Percentiles rank a stretch among this genome's conserved stretches.
These are phyloP conservation scores for Crepidotus variabilis DNA, from an alignment of 768 basidiomycete species.

Conservation along the genomic window DNA sequence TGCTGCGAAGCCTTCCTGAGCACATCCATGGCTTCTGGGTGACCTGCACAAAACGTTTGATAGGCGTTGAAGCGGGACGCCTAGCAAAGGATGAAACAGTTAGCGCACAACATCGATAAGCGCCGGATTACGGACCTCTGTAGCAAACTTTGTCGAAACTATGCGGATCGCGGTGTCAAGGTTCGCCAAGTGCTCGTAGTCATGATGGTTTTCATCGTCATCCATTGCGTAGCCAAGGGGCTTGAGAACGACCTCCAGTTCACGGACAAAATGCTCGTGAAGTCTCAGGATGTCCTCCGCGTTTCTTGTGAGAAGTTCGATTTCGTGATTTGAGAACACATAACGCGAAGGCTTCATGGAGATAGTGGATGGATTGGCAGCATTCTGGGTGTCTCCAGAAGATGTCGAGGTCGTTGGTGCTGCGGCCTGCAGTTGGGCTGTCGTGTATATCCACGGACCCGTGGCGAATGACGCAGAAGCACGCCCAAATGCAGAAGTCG, in stretches of 20 bases:
- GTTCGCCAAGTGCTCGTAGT: slow-evolving; percentile 21
- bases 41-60: slow-evolving; percentile 83
- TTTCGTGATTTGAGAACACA: slow-evolving; percentile 55
- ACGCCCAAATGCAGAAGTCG: slow-evolving; percentile 32
- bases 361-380: slow-evolving; percentile 10
- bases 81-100: slow-evolving; percentile 32
- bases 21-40: slow-evolving; percentile 75
- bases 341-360: slow-evolving; percentile 33
- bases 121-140: slow-evolving; percentile 37
- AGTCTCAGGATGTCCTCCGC: slow-evolving; percentile 61
- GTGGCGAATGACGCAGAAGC: slow-evolving; percentile 40
- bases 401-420: slow-evolving; percentile 20
- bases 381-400: slow-evolving; percentile 21
- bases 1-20: slow-evolving; percentile 64
- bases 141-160: slow-evolving; percentile 55
- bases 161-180: slow-evolving; percentile 43
- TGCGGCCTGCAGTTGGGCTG: slow-evolving; percentile 17
- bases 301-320: slow-evolving; percentile 62
- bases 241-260: slow-evolving; percentile 45
- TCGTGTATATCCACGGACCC: slow-evolving; percentile 40
- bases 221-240: slow-evolving; percentile 48
- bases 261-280: slow-evolving; percentile 63
- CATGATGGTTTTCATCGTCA: slow-evolving; percentile 15
- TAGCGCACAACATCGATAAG: slow-evolving; percentile 10
- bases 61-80: slow-evolving; percentile 75